Evolutionary conservation across 2,329 filamentous ascomycete genomes (phyloP).

Genomic region (Raffaelea deltoideospora): DNA sequence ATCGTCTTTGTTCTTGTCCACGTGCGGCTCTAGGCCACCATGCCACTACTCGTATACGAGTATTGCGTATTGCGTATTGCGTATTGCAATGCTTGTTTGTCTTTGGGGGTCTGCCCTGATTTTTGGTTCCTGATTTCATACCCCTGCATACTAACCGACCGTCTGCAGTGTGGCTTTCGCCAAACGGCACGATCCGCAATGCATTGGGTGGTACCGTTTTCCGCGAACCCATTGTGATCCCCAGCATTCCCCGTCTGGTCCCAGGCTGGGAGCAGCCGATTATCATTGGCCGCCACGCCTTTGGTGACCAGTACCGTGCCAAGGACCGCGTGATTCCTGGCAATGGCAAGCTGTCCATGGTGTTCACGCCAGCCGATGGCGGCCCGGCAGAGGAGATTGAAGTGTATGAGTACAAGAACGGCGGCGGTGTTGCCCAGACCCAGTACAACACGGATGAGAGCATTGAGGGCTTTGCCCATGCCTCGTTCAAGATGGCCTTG

Average conservation of each 20-base stretch:
- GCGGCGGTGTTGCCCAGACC: slow-evolving; percentile 79
- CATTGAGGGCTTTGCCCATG: slow-evolving; percentile 87
- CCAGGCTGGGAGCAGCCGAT: slow-evolving; percentile 98
- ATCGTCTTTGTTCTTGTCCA: too few species aligned
- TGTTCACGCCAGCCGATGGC: slow-evolving; percentile 72
- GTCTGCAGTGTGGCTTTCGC: slow-evolving; percentile 87
- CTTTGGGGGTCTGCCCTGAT: not conserved
- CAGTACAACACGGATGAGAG: slow-evolving; percentile 98
- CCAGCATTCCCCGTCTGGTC: slow-evolving; percentile 79
- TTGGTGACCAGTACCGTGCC: slow-evolving; percentile 96
- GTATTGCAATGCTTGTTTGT: too few species aligned
- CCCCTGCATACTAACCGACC: slow-evolving; percentile 1
- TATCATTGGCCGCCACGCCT: slow-evolving; percentile 96
- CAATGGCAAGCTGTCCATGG: slow-evolving; percentile 81
- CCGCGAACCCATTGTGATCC: slow-evolving; percentile 96
- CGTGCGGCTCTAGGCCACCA: too few species aligned
- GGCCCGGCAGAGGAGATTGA: slow-evolving; percentile 73
- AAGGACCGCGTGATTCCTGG: slow-evolving; percentile 78
- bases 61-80: too few species aligned
- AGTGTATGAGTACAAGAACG: slow-evolving; percentile 77
- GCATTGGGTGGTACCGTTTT: slow-evolving; percentile 86
- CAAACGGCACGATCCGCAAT: slow-evolving; percentile 78
- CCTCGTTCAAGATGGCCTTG: slow-evolving; percentile 89
- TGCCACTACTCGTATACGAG: too few species aligned
- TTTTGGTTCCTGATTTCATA: not conserved